phyloP scores from a whole-genome alignment of 805 yeast species.

The Kazachstania taianensis region DNA sequence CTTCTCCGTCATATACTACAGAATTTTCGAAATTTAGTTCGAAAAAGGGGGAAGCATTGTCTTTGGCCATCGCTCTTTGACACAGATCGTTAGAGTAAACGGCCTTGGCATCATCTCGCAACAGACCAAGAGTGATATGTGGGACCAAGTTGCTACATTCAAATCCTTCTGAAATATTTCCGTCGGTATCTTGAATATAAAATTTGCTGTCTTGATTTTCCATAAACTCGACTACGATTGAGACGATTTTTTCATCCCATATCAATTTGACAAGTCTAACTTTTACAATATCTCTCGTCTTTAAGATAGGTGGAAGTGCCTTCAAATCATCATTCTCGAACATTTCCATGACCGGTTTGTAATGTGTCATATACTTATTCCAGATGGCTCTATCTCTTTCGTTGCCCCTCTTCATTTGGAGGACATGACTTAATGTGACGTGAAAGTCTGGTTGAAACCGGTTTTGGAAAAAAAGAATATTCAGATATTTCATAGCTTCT shows the following conservation, averaged over 20 bases:
- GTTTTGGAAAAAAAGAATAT: constrained; percentile 6
- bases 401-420: constrained; percentile 26
- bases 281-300: constrained; percentile 27
- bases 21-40: constrained; percentile 7
- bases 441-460: constrained; percentile 51
- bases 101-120: constrained; percentile 36
- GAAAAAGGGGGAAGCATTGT: constrained; percentile 3
- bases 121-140: constrained; percentile 70
- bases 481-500: neutral
- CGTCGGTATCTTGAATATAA: constrained; percentile 9
- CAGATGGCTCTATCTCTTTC: constrained; percentile 19
- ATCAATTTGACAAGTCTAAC: constrained; percentile 37
- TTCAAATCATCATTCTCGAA: constrained; percentile 3
- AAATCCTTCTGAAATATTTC: constrained; percentile 12
- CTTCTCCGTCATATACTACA: constrained; percentile 10
- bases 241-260: constrained; percentile 43
- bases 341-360: constrained; percentile 8
- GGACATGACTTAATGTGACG: constrained; percentile 51
- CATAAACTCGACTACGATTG: constrained; percentile 38
- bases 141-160: constrained; percentile 36
- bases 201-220: constrained; percentile 3
- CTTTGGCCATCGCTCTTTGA: constrained; percentile 4
- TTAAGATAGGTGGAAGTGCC: constrained; percentile 1
- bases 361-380: constrained; percentile 20
- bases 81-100: constrained; percentile 41